phyloP scores from a whole-genome alignment of 208 protist genomes.

The Trypanosoma avium region DNA sequence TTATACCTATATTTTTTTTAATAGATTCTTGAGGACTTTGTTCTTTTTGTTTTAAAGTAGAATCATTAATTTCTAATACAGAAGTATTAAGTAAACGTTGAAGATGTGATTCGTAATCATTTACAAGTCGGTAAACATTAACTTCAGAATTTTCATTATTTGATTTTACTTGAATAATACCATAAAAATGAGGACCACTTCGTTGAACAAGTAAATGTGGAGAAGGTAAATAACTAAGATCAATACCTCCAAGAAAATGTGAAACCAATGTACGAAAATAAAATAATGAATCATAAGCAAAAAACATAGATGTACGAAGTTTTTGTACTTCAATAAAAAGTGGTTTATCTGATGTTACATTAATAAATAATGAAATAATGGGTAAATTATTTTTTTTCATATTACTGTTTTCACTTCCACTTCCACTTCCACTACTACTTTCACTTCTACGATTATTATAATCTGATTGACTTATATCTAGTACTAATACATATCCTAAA shows the following conservation, averaged over 20 bases:
- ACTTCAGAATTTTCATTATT: neutral
- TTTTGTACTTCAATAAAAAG: slow-evolving; percentile 43
- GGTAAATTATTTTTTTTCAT: neutral
- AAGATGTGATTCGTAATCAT: slow-evolving; percentile 17
- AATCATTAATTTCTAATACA: slow-evolving; percentile 1
- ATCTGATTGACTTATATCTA: slow-evolving; percentile 8
- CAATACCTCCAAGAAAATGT: slow-evolving; percentile 28
- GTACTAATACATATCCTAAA: slow-evolving; percentile 22
- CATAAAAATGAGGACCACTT: slow-evolving; percentile 40
- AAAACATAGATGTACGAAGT: slow-evolving; percentile 44
- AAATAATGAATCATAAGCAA: slow-evolving; percentile 54
- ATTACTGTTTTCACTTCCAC: neutral
- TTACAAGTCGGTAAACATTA: slow-evolving; percentile 2
- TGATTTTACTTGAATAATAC: slow-evolving; percentile 11
- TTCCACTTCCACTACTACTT: neutral
- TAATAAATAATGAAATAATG: slow-evolving; percentile 18
- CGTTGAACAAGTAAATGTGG: slow-evolving; percentile 55
- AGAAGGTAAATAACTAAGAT: slow-evolving; percentile 38
- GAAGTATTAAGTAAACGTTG: slow-evolving; percentile 13
- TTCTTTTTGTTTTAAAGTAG: neutral
- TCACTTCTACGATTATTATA: neutral
- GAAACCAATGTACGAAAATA: slow-evolving; percentile 34
- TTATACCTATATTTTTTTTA: neutral
- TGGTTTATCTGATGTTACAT: slow-evolving; percentile 23
- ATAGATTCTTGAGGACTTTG: too few relatives aligned